Conservation (phyloP, 345 rosid genomes). For the Crucihimalaya himalaica region DNA sequence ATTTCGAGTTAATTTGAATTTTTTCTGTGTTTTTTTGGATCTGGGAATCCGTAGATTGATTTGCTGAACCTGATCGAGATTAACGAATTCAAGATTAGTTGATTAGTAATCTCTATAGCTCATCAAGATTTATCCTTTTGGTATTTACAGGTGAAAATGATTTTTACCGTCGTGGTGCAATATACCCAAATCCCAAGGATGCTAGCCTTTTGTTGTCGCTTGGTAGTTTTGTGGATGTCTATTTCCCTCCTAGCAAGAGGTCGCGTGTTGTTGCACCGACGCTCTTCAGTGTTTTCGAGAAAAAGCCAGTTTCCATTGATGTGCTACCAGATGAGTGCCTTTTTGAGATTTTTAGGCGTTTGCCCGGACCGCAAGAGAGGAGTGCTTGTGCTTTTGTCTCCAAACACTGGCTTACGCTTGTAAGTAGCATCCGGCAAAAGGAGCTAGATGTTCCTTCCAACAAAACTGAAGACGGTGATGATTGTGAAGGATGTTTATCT, state of each 20-base stretch:
- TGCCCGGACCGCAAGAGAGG: constrained; percentile 75
- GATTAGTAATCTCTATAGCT: background rate
- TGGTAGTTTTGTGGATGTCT: constrained; percentile 67
- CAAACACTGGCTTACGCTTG: constrained; percentile 80
- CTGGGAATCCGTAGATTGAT: background rate
- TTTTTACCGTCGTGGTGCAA: constrained; percentile 66
- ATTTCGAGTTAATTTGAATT: background rate
- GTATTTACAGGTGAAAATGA: constrained; percentile 63
- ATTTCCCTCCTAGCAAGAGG: constrained; percentile 76
- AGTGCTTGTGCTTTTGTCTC: constrained; percentile 83
- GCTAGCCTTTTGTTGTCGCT: constrained; percentile 60
- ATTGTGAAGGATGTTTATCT: constrained; percentile 60
- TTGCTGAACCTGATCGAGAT: background rate
- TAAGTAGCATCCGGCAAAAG: constrained; percentile 62
- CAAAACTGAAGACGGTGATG: constrained; percentile 45
- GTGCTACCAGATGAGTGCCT: constrained; percentile 92
- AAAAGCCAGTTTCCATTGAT: constrained; percentile 61
- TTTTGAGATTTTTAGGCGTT: constrained; percentile 79
- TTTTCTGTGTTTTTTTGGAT: background rate
- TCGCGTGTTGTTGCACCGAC: constrained; percentile 70
- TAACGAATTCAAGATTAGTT: background rate
- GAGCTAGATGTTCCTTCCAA: constrained; percentile 47
- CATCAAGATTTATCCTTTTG: background rate
- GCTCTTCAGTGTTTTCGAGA: constrained; percentile 56
- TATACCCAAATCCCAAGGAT: constrained; percentile 83